Evolutionary conservation across 257 asterid genomes (phyloP).

Genomic region (Penstemon barbatus): DNA sequence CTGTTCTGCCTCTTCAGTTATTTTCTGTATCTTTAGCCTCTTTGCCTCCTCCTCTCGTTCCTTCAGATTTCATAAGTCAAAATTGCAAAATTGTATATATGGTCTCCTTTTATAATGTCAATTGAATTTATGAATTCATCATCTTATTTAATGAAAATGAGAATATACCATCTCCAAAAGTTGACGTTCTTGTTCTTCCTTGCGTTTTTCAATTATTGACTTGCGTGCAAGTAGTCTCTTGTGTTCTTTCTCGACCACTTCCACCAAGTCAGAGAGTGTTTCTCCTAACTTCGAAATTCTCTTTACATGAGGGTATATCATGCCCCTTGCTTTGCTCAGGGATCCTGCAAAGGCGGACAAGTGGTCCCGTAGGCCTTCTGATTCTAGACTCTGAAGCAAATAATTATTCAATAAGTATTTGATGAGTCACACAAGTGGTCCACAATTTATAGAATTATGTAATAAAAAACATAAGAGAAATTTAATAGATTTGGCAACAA

Average conservation of each 20-base stretch:
- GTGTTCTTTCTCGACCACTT: conserved; percentile 85
- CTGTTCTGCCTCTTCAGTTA: conserved; percentile 78
- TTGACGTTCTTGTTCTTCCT: conserved; percentile 93
- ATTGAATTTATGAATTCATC: not conserved
- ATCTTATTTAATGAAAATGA: conserved; percentile 1
- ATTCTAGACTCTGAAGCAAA: conserved; percentile 66
- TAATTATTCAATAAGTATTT: not conserved
- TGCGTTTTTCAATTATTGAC: conserved; percentile 83
- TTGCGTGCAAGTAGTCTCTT: conserved; percentile 91
- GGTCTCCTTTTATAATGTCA: not conserved
- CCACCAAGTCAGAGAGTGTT: conserved; percentile 53
- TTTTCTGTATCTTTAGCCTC: conserved; percentile 73
- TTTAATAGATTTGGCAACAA: too few species aligned
- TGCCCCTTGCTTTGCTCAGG: conserved; percentile 56
- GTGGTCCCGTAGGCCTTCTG: conserved; percentile 77
- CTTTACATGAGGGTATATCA: conserved; percentile 61
- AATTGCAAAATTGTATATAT: not conserved
- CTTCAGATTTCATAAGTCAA: conserved; percentile 37
- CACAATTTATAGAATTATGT: too few species aligned
- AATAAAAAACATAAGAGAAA: too few species aligned
- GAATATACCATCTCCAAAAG: conserved; percentile 80
- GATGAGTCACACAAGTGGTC: not conserved
- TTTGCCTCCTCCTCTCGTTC: conserved; percentile 90
- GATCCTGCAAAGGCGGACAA: conserved; percentile 67
- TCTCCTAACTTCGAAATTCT: conserved; percentile 55